Evolutionary conservation across 305 asterid species (phyloP).

Genomic region (Fraxinus xanthoxyloides): DNA sequence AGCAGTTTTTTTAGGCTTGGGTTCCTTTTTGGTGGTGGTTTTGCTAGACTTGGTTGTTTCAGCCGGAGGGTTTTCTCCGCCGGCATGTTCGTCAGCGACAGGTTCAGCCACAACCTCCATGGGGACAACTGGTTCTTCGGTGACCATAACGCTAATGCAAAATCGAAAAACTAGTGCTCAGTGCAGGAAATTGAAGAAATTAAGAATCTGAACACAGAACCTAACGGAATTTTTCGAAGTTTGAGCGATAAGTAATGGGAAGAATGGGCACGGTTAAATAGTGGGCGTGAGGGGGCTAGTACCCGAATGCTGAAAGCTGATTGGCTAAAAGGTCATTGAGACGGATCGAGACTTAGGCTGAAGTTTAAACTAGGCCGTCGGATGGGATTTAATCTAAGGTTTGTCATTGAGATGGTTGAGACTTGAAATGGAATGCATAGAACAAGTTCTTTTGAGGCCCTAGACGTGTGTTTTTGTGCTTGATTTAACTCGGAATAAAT

Average conservation of each 20-base stretch:
- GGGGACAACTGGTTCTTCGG: slow-evolving; percentile 46
- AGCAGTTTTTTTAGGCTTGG: slow-evolving; percentile 46
- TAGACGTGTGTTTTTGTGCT: slow-evolving; percentile 58
- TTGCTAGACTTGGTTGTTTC: slow-evolving; percentile 41
- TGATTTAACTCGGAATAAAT: slow-evolving; percentile 35
- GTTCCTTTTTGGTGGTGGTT: slow-evolving; percentile 27
- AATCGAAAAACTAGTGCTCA: slow-evolving; percentile 17
- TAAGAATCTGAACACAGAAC: too few species aligned
- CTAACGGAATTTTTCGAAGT: background rate
- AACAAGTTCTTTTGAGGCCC: background rate
- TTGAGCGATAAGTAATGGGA: background rate
- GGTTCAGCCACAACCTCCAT: slow-evolving; percentile 28
- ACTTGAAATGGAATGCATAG: slow-evolving; percentile 30
- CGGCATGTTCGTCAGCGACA: slow-evolving; percentile 25
- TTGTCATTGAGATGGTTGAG: background rate
- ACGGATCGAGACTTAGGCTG: slow-evolving; percentile 33
- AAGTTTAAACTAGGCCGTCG: slow-evolving; percentile 47
- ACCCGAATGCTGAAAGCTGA: slow-evolving; percentile 40
- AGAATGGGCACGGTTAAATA: slow-evolving; percentile 48
- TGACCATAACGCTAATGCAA: slow-evolving; percentile 31
- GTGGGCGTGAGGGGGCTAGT: slow-evolving; percentile 18
- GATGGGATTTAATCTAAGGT: slow-evolving; percentile 45
- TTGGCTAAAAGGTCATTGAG: slow-evolving; percentile 42
- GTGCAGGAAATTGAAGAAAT: too few species aligned
- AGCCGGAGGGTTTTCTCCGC: slow-evolving; percentile 20